Conservation (phyloP, 2,329 filamentous ascomycete genomes). For the Penicillium sp. region DNA sequence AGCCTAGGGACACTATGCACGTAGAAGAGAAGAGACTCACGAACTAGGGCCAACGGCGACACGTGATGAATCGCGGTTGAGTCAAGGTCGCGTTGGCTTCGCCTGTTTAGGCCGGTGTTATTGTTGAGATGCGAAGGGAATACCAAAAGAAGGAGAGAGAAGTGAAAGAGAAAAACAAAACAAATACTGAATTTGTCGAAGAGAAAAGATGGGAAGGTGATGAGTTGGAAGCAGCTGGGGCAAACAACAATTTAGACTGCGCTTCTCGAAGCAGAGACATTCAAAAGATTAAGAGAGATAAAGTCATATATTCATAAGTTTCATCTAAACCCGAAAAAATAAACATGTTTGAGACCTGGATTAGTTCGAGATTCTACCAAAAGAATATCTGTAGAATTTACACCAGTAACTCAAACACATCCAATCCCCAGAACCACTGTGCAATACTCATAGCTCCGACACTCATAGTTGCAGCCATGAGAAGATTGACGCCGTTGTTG, state of each 20-base stretch:
- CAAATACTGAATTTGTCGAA: background rate
- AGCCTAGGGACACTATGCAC: background rate
- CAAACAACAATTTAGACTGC: background rate
- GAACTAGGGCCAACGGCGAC: background rate
- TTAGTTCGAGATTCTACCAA: background rate
- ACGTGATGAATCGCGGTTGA: background rate
- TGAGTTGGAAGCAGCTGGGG: background rate
- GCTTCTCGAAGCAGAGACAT: background rate
- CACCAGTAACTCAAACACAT: constrained; percentile 17
- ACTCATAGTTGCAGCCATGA: constrained; percentile 85
- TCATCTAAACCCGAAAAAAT: background rate
- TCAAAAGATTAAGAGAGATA: background rate
- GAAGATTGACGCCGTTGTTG: constrained; percentile 93
- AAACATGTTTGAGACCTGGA: background rate
- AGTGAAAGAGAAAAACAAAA: background rate
- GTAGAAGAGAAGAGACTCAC: background rate
- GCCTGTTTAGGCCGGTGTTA: too few species aligned
- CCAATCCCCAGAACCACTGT: constrained; percentile 35
- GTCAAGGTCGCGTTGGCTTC: background rate
- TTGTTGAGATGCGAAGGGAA: background rate
- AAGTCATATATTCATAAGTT: background rate
- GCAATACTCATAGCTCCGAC: constrained; percentile 67
- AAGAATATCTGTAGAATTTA: background rate
- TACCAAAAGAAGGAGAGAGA: background rate
- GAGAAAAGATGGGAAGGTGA: background rate